Evolutionary conservation across 306 rosid species (phyloP), one percentile per base, ranked within the genome.

Genomic region (Quillaja saponaria): DNA sequence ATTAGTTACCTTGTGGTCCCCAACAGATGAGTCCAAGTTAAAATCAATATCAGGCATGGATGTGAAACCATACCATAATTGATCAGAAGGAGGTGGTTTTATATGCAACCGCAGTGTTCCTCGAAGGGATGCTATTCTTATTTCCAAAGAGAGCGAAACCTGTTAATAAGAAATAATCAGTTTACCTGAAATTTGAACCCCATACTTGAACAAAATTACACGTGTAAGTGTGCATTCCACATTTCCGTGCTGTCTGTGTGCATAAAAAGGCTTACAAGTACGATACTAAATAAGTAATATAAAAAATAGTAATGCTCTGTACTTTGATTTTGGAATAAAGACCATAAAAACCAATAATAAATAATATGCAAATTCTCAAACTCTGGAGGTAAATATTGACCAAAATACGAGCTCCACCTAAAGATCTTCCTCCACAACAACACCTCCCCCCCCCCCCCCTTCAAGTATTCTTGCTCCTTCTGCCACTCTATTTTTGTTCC

Each of bases 71-170:
- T 77, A 83, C 96, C 99, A 92, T 68, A 92, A 49, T 40, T 80
- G 90, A 80, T 92, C 96, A 14, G 95, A 82, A 44, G 99, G 99
- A 70, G 99, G 99, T 10, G 96, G 95, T 79, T 89, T 92, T 80
- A 92, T 79, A 55, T 84, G 94, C 64, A 92, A 65, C 52, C 90
- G 92, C 67, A 92, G 40, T 49, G 95, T 88, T 71, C 98, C 96
- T 78, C 81, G 80, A 52, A 88, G 89, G 49, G 95, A 86, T 69
- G 87, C 56, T 71, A 86, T 57, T 84, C 90, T 83, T 82, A 92
- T 71, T 47, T 74, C 85, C 84, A 92, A 62, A 61, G 87, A 79
- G 69, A 92, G 70, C 31, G 98, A 95, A 68, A 89, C 98, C 98
- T 92, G 67, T 58, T 31, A 56, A 68, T 62, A 34, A 71, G 55